Conservation (phyloP, 2,329 filamentous ascomycete genomes). For the Aspergillus pseudotamarii region DNA sequence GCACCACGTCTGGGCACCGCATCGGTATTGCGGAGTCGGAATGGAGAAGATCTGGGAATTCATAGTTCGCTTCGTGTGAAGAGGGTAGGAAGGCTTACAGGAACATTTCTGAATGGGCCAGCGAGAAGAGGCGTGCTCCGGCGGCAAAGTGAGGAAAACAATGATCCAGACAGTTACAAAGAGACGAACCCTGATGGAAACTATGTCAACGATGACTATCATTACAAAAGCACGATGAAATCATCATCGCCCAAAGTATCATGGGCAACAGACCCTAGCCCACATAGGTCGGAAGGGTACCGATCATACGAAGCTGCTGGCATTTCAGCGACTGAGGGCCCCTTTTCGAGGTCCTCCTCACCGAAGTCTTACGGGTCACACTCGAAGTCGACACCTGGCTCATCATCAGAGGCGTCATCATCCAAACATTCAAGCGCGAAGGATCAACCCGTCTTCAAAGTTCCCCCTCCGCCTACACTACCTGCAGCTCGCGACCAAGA, state of each 20-base stretch:
- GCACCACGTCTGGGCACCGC: constrained; percentile 35
- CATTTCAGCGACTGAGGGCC: constrained; percentile 26
- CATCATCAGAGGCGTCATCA: constrained; percentile 44
- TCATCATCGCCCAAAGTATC: constrained; percentile 40
- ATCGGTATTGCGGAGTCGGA: constrained; percentile 43
- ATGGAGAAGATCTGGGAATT: constrained; percentile 65
- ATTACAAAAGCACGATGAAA: constrained; percentile 26
- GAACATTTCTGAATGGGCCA: constrained; percentile 77
- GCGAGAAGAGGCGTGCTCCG: constrained; percentile 70
- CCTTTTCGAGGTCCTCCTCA: constrained; percentile 38
- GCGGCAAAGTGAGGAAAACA: constrained; percentile 67
- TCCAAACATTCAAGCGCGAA: constrained; percentile 45
- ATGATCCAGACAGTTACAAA: constrained; percentile 36
- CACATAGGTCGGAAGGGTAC: constrained; percentile 24
- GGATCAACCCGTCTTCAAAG: constrained; percentile 59
- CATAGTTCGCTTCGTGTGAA: constrained; percentile 79
- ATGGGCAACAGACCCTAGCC: constrained; percentile 38
- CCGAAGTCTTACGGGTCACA: constrained; percentile 39
- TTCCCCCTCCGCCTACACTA: constrained; percentile 59
- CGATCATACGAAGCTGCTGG: constrained; percentile 27
- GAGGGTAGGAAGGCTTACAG: constrained; percentile 72
- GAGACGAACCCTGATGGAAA: constrained; percentile 33
- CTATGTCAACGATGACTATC: constrained; percentile 32
- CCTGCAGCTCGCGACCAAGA: constrained; percentile 77
- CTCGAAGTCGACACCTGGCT: constrained; percentile 45